phyloP scores from a whole-genome alignment of 2,329 filamentous ascomycete genomes.

The Kalmusia sp. region DNA sequence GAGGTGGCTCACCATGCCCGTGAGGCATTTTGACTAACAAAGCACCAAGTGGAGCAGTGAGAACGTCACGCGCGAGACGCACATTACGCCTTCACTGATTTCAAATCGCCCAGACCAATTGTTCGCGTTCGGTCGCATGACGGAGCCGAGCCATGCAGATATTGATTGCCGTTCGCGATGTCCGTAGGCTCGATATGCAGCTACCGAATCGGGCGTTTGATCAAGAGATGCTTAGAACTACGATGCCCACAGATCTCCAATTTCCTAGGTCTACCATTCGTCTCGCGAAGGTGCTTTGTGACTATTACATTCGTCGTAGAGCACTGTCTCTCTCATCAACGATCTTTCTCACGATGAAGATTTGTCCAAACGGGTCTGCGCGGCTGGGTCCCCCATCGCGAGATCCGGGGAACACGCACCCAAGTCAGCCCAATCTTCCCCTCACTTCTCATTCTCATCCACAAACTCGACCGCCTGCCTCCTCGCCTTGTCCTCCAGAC shows the following conservation, averaged over 20 bases:
- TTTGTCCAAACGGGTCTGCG: no score
- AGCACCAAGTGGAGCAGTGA: neutral
- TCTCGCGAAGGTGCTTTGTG: no score
- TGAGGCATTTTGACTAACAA: no score
- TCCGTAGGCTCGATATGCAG: neutral
- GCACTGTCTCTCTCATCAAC: no score
- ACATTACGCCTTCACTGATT: neutral
- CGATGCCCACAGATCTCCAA: no score
- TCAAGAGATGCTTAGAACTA: no score
- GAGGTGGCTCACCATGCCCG: no score
- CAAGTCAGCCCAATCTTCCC: neutral
- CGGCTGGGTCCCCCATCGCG: no score
- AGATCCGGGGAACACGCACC: no score
- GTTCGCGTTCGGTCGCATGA: neutral
- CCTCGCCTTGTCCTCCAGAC: constrained; percentile 38
- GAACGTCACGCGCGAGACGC: neutral
- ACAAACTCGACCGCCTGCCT: constrained; percentile 45
- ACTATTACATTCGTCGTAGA: no score
- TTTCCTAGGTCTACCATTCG: no score
- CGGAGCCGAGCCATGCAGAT: neutral
- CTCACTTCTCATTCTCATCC: constrained; percentile 36
- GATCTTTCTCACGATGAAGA: no score
- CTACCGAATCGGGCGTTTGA: neutral
- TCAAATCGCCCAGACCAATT: neutral
- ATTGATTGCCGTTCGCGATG: neutral